A percentile compares a stretch with the other conserved stretches of the same genome.
Conservation (phyloP, 495 filamentous ascomycete species). For the Friedmanniomyces endolithicus region DNA sequence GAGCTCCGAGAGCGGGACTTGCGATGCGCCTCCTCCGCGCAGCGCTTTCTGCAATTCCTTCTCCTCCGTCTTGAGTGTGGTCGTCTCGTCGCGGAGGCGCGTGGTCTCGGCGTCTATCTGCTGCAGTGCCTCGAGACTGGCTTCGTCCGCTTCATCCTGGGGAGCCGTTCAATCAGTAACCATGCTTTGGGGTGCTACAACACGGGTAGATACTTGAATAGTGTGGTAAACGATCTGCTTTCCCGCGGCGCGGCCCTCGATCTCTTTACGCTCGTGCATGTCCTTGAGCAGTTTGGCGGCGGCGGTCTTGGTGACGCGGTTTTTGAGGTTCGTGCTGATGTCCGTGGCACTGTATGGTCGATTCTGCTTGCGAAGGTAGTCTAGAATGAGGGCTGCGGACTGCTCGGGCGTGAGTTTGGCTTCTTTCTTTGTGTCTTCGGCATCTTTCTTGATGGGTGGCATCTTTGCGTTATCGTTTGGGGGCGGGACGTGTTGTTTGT, state of each 20-base stretch:
- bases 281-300: slow-evolving; percentile 53
- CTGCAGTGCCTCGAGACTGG: slow-evolving; percentile 35
- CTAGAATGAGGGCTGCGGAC: slow-evolving; percentile 36
- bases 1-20: slow-evolving; percentile 43
- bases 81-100: slow-evolving; percentile 39
- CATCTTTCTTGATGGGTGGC: slow-evolving; percentile 41
- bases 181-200: background rate
- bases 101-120: slow-evolving; percentile 40
- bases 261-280: slow-evolving; percentile 46
- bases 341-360: slow-evolving; percentile 43
- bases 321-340: slow-evolving; percentile 53
- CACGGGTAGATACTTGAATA: slow-evolving; percentile 32
- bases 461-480: slow-evolving; percentile 21
- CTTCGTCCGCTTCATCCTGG: slow-evolving; percentile 34
- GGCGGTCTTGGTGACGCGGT: slow-evolving; percentile 53
- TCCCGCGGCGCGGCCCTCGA: slow-evolving; percentile 46
- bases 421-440: slow-evolving; percentile 1
- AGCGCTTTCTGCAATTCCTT: slow-evolving; percentile 42
- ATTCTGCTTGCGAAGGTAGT: slow-evolving; percentile 45
- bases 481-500: background rate
- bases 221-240: slow-evolving; percentile 55
- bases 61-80: slow-evolving; percentile 36
- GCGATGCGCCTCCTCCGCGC: slow-evolving; percentile 34
- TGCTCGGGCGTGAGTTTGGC: slow-evolving; percentile 20
- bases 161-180: background rate